Conservation (phyloP, 371 early-diverging fungal species). For the Syncephalastrum monosporum region DNA sequence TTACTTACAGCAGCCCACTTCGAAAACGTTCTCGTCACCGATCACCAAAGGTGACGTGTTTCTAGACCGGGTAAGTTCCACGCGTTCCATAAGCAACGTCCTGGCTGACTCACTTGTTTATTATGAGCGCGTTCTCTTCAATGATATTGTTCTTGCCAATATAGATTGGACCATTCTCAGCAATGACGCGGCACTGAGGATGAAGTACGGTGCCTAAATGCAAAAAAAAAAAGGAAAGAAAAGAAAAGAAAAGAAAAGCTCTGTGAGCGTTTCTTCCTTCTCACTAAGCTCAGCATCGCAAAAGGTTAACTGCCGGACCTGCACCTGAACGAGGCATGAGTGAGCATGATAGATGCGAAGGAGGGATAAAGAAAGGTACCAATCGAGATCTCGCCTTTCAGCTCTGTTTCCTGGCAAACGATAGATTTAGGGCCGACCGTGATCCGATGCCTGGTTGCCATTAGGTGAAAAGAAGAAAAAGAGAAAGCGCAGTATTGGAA, state of each 20-base stretch:
- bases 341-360: neutral
- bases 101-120: slow-evolving; percentile 60
- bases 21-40: slow-evolving; percentile 77
- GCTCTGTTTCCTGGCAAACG: slow-evolving; percentile 68
- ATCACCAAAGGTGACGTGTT: slow-evolving; percentile 58
- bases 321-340: slow-evolving; percentile 8
- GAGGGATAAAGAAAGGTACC: slow-evolving; percentile 32
- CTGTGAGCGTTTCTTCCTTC: neutral
- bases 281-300: neutral
- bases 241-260: slow-evolving; percentile 1
- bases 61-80: slow-evolving; percentile 14
- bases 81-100: neutral
- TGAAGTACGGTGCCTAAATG: slow-evolving; percentile 68
- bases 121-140: slow-evolving; percentile 73
- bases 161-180: slow-evolving; percentile 69
- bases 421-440: slow-evolving; percentile 53
- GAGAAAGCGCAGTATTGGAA: too few relatives aligned
- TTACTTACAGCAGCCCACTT: slow-evolving; percentile 69
- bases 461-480: too few relatives aligned
- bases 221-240: too few relatives aligned
- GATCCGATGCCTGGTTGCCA: slow-evolving; percentile 32
- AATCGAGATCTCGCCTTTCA: slow-evolving; percentile 60
- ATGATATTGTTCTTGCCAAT: slow-evolving; percentile 75
- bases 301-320: slow-evolving; percentile 5
- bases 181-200: slow-evolving; percentile 73